A percentile compares a stretch with the other conserved stretches of the same genome.
These are phyloP conservation scores for Pseudopyricularia cyperi DNA, from an alignment of 2,329 filamentous ascomycete genomes.

Conservation along the genomic window DNA sequence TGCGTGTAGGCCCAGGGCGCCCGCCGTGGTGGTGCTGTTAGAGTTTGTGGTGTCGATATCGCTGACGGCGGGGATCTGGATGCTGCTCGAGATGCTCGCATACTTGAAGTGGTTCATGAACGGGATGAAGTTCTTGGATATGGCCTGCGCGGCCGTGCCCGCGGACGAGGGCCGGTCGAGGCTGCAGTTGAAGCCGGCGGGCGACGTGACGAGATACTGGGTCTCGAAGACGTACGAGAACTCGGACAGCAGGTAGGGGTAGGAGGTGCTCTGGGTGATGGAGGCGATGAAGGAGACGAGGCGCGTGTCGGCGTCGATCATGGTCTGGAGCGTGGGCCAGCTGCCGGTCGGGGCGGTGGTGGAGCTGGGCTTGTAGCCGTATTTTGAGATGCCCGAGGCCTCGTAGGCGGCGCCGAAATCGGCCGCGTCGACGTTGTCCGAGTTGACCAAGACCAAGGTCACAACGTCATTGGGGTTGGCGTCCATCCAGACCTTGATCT, in stretches of 20 bases:
- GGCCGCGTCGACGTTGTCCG: slow-evolving; percentile 40
- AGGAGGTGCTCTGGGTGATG: slow-evolving; percentile 23
- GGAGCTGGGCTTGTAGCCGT: slow-evolving; percentile 44
- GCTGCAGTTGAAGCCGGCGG: slow-evolving; percentile 58
- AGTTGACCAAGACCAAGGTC: slow-evolving; percentile 62
- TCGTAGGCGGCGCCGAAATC: slow-evolving; percentile 43
- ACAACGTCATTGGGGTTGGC: slow-evolving; percentile 61
- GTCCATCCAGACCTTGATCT: slow-evolving; percentile 58
- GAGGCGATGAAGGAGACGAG: slow-evolving; percentile 58
- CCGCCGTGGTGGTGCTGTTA: slow-evolving; percentile 35
- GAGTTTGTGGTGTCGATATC: slow-evolving; percentile 54
- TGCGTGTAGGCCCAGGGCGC: slow-evolving; percentile 41
- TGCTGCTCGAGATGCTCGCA: slow-evolving; percentile 34
- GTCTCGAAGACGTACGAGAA: slow-evolving; percentile 63
- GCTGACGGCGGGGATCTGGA: slow-evolving; percentile 48
- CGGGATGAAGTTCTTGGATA: slow-evolving; percentile 48
- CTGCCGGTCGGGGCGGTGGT: slow-evolving; percentile 21
- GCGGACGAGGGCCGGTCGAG: slow-evolving; percentile 50
- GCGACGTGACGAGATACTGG: slow-evolving; percentile 47
- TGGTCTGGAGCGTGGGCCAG: slow-evolving; percentile 61
- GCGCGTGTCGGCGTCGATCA: slow-evolving; percentile 52
- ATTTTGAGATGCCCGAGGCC: slow-evolving; percentile 43
- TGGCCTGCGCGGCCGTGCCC: slow-evolving; percentile 33
- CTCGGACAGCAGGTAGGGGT: slow-evolving; percentile 49
- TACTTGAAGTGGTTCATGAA: slow-evolving; percentile 76